Base-by-base conservation (phyloP, 1,284 basidiomycete genomes). In the Quambalaria eucalypti region DNA sequence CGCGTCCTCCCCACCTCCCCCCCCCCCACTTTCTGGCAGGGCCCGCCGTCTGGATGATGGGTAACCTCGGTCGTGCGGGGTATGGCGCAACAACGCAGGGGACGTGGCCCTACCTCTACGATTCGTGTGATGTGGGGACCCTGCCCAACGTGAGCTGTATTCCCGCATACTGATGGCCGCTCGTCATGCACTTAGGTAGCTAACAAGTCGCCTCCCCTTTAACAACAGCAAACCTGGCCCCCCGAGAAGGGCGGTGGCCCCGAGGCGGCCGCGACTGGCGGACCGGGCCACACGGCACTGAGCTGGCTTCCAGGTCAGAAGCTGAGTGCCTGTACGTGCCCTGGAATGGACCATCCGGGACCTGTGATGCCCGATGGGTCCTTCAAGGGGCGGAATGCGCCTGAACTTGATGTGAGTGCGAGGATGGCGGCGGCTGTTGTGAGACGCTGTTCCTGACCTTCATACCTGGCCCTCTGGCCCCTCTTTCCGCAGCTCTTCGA, bases 361-460 rank as follows among this genome's bases (percentile, higher is more conserved):
- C 72, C 69, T 2, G 51, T 47, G 25, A 57, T 63, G 19, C 29
- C 57, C 19, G 68, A 73, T 33, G 73, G 73, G 2, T 51, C 63
- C 0, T 70, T 55, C 54, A 63, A 65, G 12, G 73, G 65, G 2
- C 82, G 90, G 29, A 80, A 84, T 0, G 87, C 88, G 0, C 90
- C 89, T 4, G 89, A 92, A 77, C 90, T 93, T 55, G 87, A 89
- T 77, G 10, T 39, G 4, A n/a, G n/a, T n/a, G n/a, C n/a, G n/a
- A n/a, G n/a, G n/a, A n/a, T n/a, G n/a, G n/a, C n/a, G n/a, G n/a
- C n/a, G n/a, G n/a, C n/a, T n/a, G n/a, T n/a, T n/a, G n/a, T n/a
- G n/a, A n/a, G n/a, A n/a, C n/a, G n/a, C n/a, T n/a, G n/a, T n/a
- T n/a, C n/a, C n/a, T n/a, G n/a, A n/a, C n/a, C n/a, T n/a, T n/a